Percentiles rank a stretch among this genome's conserved stretches.
Evolutionary conservation across 2,329 filamentous ascomycete species (phyloP).

Genomic region (Thielaviopsis cerberus): DNA sequence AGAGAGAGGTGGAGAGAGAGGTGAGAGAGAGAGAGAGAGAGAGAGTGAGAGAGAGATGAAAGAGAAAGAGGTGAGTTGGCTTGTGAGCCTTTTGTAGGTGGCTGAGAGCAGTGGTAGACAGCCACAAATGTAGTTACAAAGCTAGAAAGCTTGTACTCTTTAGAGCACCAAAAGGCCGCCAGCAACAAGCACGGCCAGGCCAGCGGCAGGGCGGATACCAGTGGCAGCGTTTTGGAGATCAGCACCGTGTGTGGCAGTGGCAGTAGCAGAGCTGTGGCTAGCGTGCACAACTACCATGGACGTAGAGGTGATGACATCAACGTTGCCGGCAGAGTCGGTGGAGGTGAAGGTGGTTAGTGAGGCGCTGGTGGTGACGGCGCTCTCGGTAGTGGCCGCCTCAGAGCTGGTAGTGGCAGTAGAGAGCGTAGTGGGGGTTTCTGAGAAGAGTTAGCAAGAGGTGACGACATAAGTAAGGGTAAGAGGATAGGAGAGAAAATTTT

Average conservation of each 20-base stretch:
- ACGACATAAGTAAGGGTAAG: not conserved
- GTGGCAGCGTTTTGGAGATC: slow-evolving; percentile 22
- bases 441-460: not conserved
- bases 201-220: slow-evolving; percentile 13
- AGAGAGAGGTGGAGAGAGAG: not conserved
- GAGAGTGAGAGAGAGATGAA: not conserved
- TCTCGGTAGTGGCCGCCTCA: slow-evolving; percentile 17
- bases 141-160: not conserved
- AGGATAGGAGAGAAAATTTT: not conserved
- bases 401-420: slow-evolving; percentile 19
- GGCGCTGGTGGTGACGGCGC: slow-evolving; percentile 16
- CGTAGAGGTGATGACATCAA: slow-evolving; percentile 29
- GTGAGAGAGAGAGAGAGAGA: not conserved
- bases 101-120: not conserved
- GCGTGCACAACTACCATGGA: slow-evolving; percentile 29
- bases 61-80: not conserved
- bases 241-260: slow-evolving; percentile 16
- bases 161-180: slow-evolving; percentile 13
- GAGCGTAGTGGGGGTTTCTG: slow-evolving; percentile 13
- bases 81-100: not conserved
- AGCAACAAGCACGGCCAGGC: slow-evolving; percentile 13
- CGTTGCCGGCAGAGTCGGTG: slow-evolving; percentile 26
- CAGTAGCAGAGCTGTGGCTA: slow-evolving; percentile 14
- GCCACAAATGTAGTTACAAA: too few species aligned
- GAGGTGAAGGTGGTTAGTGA: slow-evolving; percentile 26